Evolutionary conservation across 2,329 filamentous ascomycete species (phyloP).

Genomic region (Penicillium crustosum): DNA sequence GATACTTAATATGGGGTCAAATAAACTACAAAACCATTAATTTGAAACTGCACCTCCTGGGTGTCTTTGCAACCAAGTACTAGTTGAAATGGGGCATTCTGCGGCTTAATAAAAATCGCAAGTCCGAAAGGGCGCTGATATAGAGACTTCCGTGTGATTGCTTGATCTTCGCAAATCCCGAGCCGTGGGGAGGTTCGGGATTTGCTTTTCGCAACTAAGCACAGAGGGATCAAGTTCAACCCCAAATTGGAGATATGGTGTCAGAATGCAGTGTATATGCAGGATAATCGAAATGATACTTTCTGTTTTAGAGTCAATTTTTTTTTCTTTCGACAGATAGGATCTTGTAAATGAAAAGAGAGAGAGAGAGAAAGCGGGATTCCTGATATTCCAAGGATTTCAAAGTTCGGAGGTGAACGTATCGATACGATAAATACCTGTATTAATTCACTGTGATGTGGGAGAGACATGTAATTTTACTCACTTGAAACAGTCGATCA

Average conservation of each 20-base stretch:
- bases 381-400: not conserved
- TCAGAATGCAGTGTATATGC: conserved; percentile 1
- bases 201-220: conserved; percentile 28
- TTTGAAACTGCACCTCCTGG: conserved; percentile 1
- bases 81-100: conserved; percentile 7
- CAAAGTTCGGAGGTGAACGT: not conserved
- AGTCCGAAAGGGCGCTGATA: conserved; percentile 31
- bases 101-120: not conserved
- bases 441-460: not conserved
- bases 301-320: not conserved
- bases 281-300: not conserved
- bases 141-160: conserved; percentile 32
- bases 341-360: not conserved
- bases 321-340: not conserved
- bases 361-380: not conserved
- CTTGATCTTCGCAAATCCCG: conserved; percentile 39
- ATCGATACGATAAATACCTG: not conserved
- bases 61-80: not conserved
- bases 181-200: conserved; percentile 31
- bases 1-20: conserved; percentile 3
- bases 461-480: not conserved
- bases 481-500: not conserved
- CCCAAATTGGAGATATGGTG: conserved; percentile 16
- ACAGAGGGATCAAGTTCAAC: not conserved
- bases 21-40: conserved; percentile 2